Base-by-base conservation (phyloP, 148 eudicot species). In the Euryodendron excelsum region DNA sequence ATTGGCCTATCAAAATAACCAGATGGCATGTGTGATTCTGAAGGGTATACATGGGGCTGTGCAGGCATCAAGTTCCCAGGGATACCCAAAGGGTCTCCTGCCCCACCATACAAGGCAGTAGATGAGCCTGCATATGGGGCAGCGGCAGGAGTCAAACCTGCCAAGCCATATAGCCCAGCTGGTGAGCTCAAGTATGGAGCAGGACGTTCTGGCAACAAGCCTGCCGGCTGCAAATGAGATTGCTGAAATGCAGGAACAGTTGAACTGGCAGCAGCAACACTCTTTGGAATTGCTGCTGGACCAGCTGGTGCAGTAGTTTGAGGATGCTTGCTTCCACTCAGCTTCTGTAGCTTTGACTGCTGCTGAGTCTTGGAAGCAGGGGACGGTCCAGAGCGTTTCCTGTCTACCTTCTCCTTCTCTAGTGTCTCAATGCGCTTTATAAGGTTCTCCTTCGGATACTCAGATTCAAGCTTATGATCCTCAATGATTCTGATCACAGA, bases 391-490 rank as follows among this genome's bases (percentile, higher is more conserved):
- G 74, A 18, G 55, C 77, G 73, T 77, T 84, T 81, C 75, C 68
- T 74, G 68, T 64, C 66, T 12, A 75, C 63, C 74, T 78, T 82
- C 71, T 72, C 73, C 69, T 75, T 73, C 53, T 89, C 84, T 69
- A 89, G 39, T 67, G 28, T 73, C 85, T 79, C 80, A 20, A 89
- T 48, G 21, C 81, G 83, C 60, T 80, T 81, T 59, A 74, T 39
- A 50, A 85, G 66, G 28, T 41, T 71, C 63, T 60, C 80, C 80
- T 77, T 83, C 36, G 84, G 84, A 63, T 59, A 76, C 66, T 84
- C 83, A 33, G 86, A 79, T 59, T 78, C 89, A 63, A 86, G 81
- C 23, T 77, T 76, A 74, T 73, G 63, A 15, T 86, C 85, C 76
- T 79, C 79, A 37, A 86, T 77, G 82, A 63, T 59, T 55, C 79